Evolutionary conservation across 2,329 filamentous ascomycete species (phyloP), one percentile per base, ranked within the genome.

Genomic region (Nemania sp.): DNA sequence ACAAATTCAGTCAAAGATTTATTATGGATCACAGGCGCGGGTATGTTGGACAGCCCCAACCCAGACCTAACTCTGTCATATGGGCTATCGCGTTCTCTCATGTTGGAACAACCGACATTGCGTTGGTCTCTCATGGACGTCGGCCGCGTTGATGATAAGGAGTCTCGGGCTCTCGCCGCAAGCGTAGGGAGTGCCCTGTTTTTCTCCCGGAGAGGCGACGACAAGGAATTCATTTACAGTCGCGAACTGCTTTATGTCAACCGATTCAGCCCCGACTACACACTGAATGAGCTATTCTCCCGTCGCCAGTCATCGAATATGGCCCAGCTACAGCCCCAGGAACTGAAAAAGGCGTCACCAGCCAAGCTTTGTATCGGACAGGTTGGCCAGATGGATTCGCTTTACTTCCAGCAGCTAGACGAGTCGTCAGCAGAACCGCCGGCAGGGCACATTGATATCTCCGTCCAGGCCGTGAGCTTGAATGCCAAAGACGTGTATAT

Each of bases 401-500:
- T 71, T 5, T 29, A 66, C 37, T 70, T 68, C 39, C 55, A 65
- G 17, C 56, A 69, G 54, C 0, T 60, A 2, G 12, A 55, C 34
- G 7, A 51, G 17, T 52, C 62, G 0, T 1, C 2, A 1, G 46
- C 51, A 6, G 6, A n/a, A 1, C 35, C 42, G 1, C 62, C 59
- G 0, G 3, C 21, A 21, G 42, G 17, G 17, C 17, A 3, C n/a
- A 42, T 59, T 45, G 59, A 52, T 9, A 35, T 57, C 7, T 20
- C 17, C 17, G 39, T 62, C 11, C 55, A 55, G 11, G 61, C 56
- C 12, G 48, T 67, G 4, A 64, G 68, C 12, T 54, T 70, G n/a
- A 70, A 69, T 15, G 68, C 68, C 7, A 70, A 67, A 46, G 68
- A 70, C 18, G 25, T 71, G 2, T 71, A 74, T 21, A 18, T 34